A percentile compares a stretch with the other conserved stretches of the same genome.
Conservation (phyloP, 257 asterid genomes). For the Petrea volubilis region DNA sequence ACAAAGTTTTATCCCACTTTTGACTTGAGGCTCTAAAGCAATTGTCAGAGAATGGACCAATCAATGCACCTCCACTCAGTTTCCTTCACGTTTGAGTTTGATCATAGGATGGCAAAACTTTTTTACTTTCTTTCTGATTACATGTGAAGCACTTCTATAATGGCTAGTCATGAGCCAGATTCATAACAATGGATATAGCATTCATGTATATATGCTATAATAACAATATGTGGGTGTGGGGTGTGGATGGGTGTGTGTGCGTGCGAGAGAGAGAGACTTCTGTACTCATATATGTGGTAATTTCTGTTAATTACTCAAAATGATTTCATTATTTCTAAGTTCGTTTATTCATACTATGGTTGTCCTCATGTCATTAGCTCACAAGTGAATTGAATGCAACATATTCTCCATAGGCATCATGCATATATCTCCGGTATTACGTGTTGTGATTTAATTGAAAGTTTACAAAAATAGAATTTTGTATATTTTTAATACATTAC, state of each 20-base stretch:
- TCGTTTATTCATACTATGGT: too few relatives aligned
- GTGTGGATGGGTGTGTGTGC: too few relatives aligned
- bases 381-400: neutral
- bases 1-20: constrained; percentile 34
- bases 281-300: too few relatives aligned
- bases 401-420: too few relatives aligned
- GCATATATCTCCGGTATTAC: too few relatives aligned
- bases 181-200: neutral
- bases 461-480: too few relatives aligned
- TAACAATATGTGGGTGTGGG: too few relatives aligned
- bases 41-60: constrained; percentile 18
- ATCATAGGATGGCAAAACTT: neutral
- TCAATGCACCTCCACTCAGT: constrained; percentile 20
- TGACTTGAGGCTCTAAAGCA: constrained; percentile 22
- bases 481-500: too few relatives aligned
- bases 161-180: neutral
- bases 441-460: too few relatives aligned
- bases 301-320: too few relatives aligned
- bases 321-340: too few relatives aligned
- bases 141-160: neutral
- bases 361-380: neutral
- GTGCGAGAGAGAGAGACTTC: too few relatives aligned
- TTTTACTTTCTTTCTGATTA: neutral
- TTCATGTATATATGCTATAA: neutral
- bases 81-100: constrained; percentile 23